Percentiles rank a stretch among this genome's conserved stretches.
phyloP scores from a whole-genome alignment of 2,329 filamentous ascomycete genomes.

The Chrysoporthe deuterocubensis region DNA sequence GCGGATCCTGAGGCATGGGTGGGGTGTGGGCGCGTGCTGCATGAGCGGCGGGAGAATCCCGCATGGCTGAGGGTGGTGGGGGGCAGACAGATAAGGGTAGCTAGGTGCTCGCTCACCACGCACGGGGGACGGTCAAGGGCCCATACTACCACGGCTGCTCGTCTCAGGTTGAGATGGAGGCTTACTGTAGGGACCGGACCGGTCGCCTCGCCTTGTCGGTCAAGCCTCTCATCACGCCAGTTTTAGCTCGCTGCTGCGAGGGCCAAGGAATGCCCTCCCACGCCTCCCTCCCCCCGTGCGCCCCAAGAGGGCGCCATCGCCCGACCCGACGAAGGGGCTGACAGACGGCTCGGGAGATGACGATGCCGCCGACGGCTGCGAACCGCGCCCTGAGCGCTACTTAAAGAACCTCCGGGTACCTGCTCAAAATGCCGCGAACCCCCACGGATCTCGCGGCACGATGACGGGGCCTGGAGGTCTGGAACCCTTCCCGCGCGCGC shows the following conservation, averaged over 20 bases:
- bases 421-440: constrained; percentile 17
- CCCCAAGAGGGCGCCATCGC: background rate
- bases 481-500: constrained; percentile 2
- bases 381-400: background rate
- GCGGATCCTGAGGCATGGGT: background rate
- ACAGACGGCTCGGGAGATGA: background rate
- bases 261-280: background rate
- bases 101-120: background rate
- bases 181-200: background rate
- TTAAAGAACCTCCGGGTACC: constrained; percentile 3
- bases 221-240: constrained; percentile 12
- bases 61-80: constrained; percentile 20
- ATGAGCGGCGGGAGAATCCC: background rate
- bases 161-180: background rate
- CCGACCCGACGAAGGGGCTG: background rate
- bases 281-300: no score
- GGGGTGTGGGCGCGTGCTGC: background rate
- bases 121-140: background rate
- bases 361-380: background rate
- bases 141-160: background rate
- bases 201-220: constrained; percentile 3
- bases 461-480: constrained; percentile 2
- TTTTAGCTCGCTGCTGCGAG: constrained; percentile 12
- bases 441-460: constrained; percentile 20
- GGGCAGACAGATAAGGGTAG: constrained; percentile 21